These are phyloP conservation scores for Pleurotus salmoneostramineus DNA, from an alignment of 768 basidiomycete species.

Conservation along the genomic window DNA sequence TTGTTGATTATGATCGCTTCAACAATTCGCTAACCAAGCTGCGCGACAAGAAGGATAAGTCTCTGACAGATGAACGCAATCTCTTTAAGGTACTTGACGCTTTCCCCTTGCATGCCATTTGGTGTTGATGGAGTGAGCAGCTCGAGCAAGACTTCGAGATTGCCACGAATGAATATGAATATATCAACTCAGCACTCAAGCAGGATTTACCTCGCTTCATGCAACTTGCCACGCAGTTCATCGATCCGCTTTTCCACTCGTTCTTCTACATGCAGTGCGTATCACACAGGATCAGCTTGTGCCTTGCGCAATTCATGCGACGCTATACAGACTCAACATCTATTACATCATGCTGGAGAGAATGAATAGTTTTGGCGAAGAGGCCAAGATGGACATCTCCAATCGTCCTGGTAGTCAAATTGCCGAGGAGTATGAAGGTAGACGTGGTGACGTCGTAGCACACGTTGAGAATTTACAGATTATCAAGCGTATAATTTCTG, in stretches of 20 bases:
- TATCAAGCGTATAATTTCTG: slow-evolving; percentile 79
- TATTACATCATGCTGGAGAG: slow-evolving; percentile 95
- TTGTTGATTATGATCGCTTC: slow-evolving; percentile 84
- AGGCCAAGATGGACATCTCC: slow-evolving; percentile 69
- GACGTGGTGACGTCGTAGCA: slow-evolving; percentile 80
- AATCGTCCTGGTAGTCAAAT: slow-evolving; percentile 69
- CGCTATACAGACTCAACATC: slow-evolving; percentile 68
- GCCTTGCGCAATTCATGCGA: too few relatives aligned
- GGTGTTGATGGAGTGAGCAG: slow-evolving; percentile 32
- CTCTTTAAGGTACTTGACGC: slow-evolving; percentile 76
- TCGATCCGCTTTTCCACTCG: slow-evolving; percentile 96
- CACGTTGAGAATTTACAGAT: slow-evolving; percentile 77
- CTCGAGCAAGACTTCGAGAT: slow-evolving; percentile 95
- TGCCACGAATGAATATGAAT: slow-evolving; percentile 90
- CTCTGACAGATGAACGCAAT: slow-evolving; percentile 93
- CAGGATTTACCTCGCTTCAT: slow-evolving; percentile 93
- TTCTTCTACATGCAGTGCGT: slow-evolving; percentile 99
- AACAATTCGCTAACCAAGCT: slow-evolving; percentile 95
- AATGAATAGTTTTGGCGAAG: slow-evolving; percentile 80
- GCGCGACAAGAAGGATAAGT: slow-evolving; percentile 98
- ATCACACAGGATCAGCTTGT: background rate
- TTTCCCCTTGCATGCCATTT: background rate
- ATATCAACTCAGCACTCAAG: slow-evolving; percentile 87
- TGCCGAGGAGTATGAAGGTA: slow-evolving; percentile 69
- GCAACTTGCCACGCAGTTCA: slow-evolving; percentile 80